Conservation (phyloP, 1,139 yeast species). For the Wickerhamiella pararugosa region DNA sequence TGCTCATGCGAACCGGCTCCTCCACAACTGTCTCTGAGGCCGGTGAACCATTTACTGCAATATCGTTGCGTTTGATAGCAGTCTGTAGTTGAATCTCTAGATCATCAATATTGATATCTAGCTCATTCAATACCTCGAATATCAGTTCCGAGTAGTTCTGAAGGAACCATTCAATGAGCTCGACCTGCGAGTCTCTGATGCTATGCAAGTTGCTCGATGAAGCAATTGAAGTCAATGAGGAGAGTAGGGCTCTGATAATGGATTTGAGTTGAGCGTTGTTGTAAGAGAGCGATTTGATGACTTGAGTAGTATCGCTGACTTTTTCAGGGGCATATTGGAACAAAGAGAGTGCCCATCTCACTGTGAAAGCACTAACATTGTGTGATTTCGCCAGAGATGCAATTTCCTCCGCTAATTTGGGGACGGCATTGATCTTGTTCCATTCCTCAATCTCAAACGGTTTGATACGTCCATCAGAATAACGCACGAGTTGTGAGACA, state of each 20-base stretch:
- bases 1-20: neutral
- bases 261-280: too few relatives aligned
- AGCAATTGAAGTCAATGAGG: too few relatives aligned
- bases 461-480: slow-evolving; percentile 12
- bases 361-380: slow-evolving; percentile 21
- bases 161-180: slow-evolving; percentile 2
- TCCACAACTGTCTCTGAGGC: neutral
- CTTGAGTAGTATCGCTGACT: neutral
- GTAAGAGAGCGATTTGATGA: neutral
- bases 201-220: too few relatives aligned
- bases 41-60: neutral
- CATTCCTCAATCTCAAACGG: slow-evolving; percentile 17
- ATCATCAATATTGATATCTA: neutral
- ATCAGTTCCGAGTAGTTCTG: slow-evolving; percentile 1
- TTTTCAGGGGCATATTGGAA: slow-evolving; percentile 3
- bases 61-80: slow-evolving; percentile 6
- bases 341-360: slow-evolving; percentile 18
- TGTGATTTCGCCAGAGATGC: slow-evolving; percentile 18
- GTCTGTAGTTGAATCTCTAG: slow-evolving; percentile 11
- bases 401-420: slow-evolving; percentile 17
- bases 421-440: slow-evolving; percentile 17
- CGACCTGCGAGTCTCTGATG: neutral
- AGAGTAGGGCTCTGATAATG: too few relatives aligned
- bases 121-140: neutral
- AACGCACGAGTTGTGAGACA: slow-evolving; percentile 24